Conservation (phyloP, 2,329 filamentous ascomycete genomes). For the Mycogone perniciosa region DNA sequence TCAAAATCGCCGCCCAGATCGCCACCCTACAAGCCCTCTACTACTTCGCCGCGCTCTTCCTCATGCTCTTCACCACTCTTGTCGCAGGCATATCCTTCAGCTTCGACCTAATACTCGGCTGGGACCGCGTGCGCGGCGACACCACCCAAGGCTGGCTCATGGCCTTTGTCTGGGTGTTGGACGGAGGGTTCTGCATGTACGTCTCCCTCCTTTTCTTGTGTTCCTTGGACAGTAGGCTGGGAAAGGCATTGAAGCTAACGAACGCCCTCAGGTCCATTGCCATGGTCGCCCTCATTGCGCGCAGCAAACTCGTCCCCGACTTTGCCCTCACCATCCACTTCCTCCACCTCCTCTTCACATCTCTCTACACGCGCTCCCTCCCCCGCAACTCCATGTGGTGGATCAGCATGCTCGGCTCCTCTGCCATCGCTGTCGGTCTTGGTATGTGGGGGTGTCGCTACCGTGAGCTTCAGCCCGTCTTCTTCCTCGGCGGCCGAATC, state of each 20-base stretch:
- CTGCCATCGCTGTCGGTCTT: slow-evolving; percentile 45
- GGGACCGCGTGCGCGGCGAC: slow-evolving; percentile 53
- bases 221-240: background rate
- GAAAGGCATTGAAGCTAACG: background rate
- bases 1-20: slow-evolving; percentile 55
- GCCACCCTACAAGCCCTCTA: slow-evolving; percentile 50
- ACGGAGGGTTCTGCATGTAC: slow-evolving; percentile 48
- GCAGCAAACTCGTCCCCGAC: slow-evolving; percentile 90
- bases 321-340: slow-evolving; percentile 87
- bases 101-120: slow-evolving; percentile 50
- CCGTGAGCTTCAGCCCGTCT: slow-evolving; percentile 81
- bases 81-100: slow-evolving; percentile 51
- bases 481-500: slow-evolving; percentile 60
- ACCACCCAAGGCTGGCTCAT: slow-evolving; percentile 56
- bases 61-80: slow-evolving; percentile 53
- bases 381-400: slow-evolving; percentile 85
- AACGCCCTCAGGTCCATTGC: slow-evolving; percentile 60
- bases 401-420: slow-evolving; percentile 49
- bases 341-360: slow-evolving; percentile 71
- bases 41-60: slow-evolving; percentile 44
- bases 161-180: slow-evolving; percentile 51
- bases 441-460: slow-evolving; percentile 90
- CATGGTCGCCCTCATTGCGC: slow-evolving; percentile 74
- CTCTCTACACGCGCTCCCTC: slow-evolving; percentile 69
- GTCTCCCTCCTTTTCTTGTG: slow-evolving; percentile 16